Conservation (phyloP, 164 flowering plant species). For the Nymphaea colorata region DNA sequence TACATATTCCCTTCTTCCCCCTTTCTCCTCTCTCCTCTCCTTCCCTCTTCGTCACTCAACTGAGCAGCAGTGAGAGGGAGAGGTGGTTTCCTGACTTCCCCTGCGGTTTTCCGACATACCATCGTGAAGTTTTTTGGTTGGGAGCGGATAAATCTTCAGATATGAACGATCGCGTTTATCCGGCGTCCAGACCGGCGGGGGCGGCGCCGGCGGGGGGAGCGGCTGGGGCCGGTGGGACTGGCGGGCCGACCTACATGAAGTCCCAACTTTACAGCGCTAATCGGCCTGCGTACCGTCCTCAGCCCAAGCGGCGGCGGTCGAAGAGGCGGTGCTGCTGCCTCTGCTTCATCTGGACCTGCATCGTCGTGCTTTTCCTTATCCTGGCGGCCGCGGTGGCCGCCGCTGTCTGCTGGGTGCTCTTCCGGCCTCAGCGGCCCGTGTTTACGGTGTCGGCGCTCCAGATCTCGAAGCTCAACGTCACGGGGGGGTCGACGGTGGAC, state of each 20-base stretch:
- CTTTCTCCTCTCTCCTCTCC: neutral
- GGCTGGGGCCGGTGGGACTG: slow-evolving; percentile 7
- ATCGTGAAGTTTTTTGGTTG: neutral
- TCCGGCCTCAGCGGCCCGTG: slow-evolving; percentile 69
- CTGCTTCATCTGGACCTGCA: slow-evolving; percentile 37
- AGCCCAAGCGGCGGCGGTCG: slow-evolving; percentile 29
- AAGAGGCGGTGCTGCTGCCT: slow-evolving; percentile 50
- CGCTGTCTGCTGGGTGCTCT: slow-evolving; percentile 42
- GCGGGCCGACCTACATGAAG: slow-evolving; percentile 43
- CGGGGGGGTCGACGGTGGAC: slow-evolving; percentile 22
- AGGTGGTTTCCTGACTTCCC: neutral
- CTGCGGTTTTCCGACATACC: neutral
- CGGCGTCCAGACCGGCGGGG: slow-evolving; percentile 19
- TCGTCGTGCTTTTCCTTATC: slow-evolving; percentile 33
- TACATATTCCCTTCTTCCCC: neutral
- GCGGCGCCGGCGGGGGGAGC: slow-evolving; percentile 7
- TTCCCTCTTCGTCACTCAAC: neutral
- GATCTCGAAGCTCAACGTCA: slow-evolving; percentile 50
- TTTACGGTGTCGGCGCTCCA: slow-evolving; percentile 52
- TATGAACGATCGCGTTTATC: slow-evolving; percentile 45
- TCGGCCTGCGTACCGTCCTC: slow-evolving; percentile 64
- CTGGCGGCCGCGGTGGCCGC: slow-evolving; percentile 45
- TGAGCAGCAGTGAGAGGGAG: neutral
- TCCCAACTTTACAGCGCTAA: slow-evolving; percentile 51
- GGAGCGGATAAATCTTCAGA: neutral